Percentiles rank a stretch among this genome's conserved stretches.
Evolutionary conservation across 768 basidiomycete genomes (phyloP).

Genomic region (Rhizopogon rudus): DNA sequence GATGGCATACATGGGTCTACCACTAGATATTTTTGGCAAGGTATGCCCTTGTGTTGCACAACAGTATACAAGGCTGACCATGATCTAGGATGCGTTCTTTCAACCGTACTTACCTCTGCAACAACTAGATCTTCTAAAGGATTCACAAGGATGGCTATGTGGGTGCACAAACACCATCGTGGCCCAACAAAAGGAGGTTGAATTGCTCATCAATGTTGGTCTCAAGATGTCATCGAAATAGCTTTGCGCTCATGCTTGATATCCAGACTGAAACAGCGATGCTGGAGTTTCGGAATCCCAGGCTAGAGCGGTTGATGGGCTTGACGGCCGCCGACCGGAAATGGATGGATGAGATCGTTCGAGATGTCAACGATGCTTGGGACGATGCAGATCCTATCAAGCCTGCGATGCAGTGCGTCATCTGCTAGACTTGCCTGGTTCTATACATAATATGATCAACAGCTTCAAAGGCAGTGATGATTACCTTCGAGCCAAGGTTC

Average conservation of each 20-base stretch:
- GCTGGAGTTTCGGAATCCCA: slow-evolving; percentile 84
- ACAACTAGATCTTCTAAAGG: slow-evolving; percentile 83
- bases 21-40: slow-evolving; percentile 89
- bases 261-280: slow-evolving; percentile 76
- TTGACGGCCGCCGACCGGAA: slow-evolving; percentile 91
- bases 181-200: slow-evolving; percentile 88
- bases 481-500: slow-evolving; percentile 81
- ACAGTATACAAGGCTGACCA: background rate
- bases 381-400: slow-evolving; percentile 55
- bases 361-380: slow-evolving; percentile 82
- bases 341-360: slow-evolving; percentile 96
- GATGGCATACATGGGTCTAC: slow-evolving; percentile 90
- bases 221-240: background rate
- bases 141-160: slow-evolving; percentile 81
- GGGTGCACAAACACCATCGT: slow-evolving; percentile 97
- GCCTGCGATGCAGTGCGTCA: slow-evolving; percentile 60
- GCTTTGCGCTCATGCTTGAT: background rate
- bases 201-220: slow-evolving; percentile 83
- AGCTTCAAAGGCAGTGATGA: slow-evolving; percentile 97
- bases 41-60: slow-evolving; percentile 29
- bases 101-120: slow-evolving; percentile 97
- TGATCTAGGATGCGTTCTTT: slow-evolving; percentile 81
- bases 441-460: background rate
- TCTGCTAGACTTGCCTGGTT: background rate
- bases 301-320: slow-evolving; percentile 68